Evolutionary conservation across 768 basidiomycete species (phyloP), one percentile per base, ranked within the genome.

Genomic region (Boletus rufocinnamomeus): DNA sequence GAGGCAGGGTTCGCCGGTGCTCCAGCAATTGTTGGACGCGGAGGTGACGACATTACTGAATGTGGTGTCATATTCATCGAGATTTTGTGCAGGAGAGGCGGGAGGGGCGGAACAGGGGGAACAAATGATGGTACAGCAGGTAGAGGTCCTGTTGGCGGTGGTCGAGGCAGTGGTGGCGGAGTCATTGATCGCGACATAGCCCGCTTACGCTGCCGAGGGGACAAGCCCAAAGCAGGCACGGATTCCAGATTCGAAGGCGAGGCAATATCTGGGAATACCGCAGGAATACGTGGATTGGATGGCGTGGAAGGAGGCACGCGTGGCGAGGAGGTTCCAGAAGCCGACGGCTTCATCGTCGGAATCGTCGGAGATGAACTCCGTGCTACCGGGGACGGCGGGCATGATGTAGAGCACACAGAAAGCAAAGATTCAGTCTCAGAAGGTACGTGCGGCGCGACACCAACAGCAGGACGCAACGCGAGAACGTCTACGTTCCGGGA

Each of bases 61-160:
- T 59, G 56, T 10, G 52, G 30, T 0, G 56, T 25, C 56, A 43
- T 30, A 37, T 57, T 62, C 51, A 55, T 59, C 27, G 70, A 50
- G 11, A 59, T 41, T 49, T 62, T 66, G 41, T 55, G 56, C 11
- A 64, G 35, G 32, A 69, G 62, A 35, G 68, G 63, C 0, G 72
- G 72, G 13, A 72, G 65, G 27, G 71, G 61, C 0, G 69, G 69
- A n/a, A 72, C 63, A 6, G 69, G 69, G 1, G 71, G 67, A 19
- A 64, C 28, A 5, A 49, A 53, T 9, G 60, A 59, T 38, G 71
- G 71, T 25, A 72, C 53, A 7, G 72, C 65, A 60, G 72, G 71
- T 17, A 72, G 50, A 38, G 72, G 71, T 2, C 71, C 65, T 3
- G 58, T 67, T 11, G 71, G 71, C 4, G 71, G 72, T 40, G 71